Evolutionary conservation across 2,329 filamentous ascomycete genomes (phyloP).

Genomic region (Davidsoniella eucalypti): DNA sequence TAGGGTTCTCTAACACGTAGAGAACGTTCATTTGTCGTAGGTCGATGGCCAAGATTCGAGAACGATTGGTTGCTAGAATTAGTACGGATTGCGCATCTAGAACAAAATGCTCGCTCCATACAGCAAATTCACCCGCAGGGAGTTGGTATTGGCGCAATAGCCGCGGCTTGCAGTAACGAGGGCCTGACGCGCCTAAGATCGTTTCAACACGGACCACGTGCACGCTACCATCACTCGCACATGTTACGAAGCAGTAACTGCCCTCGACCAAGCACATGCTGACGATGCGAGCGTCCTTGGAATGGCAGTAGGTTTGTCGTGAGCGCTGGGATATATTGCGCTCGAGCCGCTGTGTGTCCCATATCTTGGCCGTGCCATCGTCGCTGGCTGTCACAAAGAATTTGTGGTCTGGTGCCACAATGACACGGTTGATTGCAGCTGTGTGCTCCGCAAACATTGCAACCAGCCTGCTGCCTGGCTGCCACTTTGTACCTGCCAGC

Average conservation of each 20-base stretch:
- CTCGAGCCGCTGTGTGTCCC: constrained; percentile 82
- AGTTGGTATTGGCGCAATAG: constrained; percentile 70
- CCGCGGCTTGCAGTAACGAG: constrained; percentile 61
- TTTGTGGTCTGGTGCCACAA: constrained; percentile 72
- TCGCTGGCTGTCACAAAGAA: constrained; percentile 93
- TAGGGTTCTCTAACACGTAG: constrained; percentile 68
- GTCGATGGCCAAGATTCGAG: constrained; percentile 69
- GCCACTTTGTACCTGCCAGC: constrained; percentile 43
- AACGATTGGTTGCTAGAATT: constrained; percentile 71
- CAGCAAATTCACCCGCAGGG: constrained; percentile 53
- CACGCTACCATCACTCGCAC: constrained; percentile 76
- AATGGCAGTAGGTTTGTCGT: constrained; percentile 68
- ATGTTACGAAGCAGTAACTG: constrained; percentile 85
- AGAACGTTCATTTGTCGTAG: constrained; percentile 71
- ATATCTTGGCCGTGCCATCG: constrained; percentile 79
- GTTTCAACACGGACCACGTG: constrained; percentile 69
- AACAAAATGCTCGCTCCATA: constrained; percentile 88
- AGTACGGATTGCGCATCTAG: constrained; percentile 66
- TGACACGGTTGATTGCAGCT: constrained; percentile 64
- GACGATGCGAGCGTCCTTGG: constrained; percentile 53
- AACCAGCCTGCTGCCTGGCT: constrained; percentile 66
- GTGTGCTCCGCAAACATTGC: constrained; percentile 81
- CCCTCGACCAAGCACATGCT: constrained; percentile 83
- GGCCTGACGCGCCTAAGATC: constrained; percentile 14
- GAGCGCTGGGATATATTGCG: constrained; percentile 80